phyloP scores from a whole-genome alignment of 164 flowering plant species.

The Aristolochia californica region DNA sequence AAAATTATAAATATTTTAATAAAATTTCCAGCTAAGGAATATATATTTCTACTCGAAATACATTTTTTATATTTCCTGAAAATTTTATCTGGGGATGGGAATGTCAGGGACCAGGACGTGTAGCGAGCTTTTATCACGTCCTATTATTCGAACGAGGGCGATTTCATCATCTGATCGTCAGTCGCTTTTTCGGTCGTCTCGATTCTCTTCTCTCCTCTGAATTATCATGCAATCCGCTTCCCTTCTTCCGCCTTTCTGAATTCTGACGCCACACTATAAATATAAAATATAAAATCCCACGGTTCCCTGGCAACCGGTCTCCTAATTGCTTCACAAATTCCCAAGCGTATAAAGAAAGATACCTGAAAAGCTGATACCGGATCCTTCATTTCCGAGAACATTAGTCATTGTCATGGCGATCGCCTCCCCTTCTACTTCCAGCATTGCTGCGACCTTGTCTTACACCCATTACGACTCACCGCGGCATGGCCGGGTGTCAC shows the following conservation, averaged over 20 bases:
- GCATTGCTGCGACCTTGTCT: background rate
- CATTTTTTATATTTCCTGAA: too few relatives aligned
- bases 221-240: background rate
- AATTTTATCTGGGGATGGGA: too few relatives aligned
- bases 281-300: too few relatives aligned
- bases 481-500: background rate
- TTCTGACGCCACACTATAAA: background rate
- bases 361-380: background rate
- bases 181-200: background rate
- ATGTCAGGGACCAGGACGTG: too few relatives aligned
- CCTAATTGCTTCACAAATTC: background rate
- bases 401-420: slow-evolving; percentile 6
- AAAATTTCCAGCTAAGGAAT: too few relatives aligned
- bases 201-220: background rate
- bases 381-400: background rate
- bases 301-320: background rate
- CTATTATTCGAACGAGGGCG: too few relatives aligned
- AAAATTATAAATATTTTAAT: too few relatives aligned
- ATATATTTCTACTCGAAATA: too few relatives aligned
- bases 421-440: background rate
- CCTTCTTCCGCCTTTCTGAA: background rate
- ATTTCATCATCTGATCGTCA: too few relatives aligned
- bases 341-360: too few relatives aligned
- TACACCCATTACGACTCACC: slow-evolving; percentile 1
- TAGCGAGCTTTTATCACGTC: too few relatives aligned